Conservation (phyloP, 225 moss, liverwort and hornwort genomes). For the Pseudoscleropodium purum region DNA sequence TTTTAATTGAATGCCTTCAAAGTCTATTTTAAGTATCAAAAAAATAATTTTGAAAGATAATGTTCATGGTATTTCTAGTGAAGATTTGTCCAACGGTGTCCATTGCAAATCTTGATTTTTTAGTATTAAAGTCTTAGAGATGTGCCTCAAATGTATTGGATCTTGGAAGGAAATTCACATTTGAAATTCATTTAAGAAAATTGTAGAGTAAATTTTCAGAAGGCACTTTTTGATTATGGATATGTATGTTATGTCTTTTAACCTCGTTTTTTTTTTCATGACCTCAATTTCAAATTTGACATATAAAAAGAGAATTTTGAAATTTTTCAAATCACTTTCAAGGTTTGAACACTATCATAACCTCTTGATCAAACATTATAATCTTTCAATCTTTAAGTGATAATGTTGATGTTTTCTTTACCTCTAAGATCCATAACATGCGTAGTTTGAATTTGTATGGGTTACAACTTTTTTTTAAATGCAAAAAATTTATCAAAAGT, state of each 20-base stretch:
- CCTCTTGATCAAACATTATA: not conserved
- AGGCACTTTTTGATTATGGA: not conserved
- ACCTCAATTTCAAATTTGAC: not conserved
- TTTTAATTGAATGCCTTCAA: not conserved
- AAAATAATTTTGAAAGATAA: not conserved
- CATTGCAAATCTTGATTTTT: not conserved
- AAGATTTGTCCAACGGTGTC: not conserved
- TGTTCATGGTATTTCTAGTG: not conserved
- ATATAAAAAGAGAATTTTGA: not conserved
- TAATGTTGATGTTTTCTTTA: not conserved
- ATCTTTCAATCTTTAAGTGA: not conserved
- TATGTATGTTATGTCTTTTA: not conserved
- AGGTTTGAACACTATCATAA: not conserved
- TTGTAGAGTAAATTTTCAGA: fast-evolving
- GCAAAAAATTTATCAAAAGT: not conserved
- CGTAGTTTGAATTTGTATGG: not conserved
- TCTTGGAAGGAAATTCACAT: not conserved
- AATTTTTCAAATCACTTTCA: not conserved
- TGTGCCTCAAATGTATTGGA: not conserved
- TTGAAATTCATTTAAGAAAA: not conserved
- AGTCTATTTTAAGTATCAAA: not conserved
- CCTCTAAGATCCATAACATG: not conserved
- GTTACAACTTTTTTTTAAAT: not conserved
- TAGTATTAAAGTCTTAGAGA: not conserved
- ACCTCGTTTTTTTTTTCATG: not conserved